Base-by-base conservation (phyloP, 768 basidiomycete genomes). In the Atractiella rhizophila region DNA sequence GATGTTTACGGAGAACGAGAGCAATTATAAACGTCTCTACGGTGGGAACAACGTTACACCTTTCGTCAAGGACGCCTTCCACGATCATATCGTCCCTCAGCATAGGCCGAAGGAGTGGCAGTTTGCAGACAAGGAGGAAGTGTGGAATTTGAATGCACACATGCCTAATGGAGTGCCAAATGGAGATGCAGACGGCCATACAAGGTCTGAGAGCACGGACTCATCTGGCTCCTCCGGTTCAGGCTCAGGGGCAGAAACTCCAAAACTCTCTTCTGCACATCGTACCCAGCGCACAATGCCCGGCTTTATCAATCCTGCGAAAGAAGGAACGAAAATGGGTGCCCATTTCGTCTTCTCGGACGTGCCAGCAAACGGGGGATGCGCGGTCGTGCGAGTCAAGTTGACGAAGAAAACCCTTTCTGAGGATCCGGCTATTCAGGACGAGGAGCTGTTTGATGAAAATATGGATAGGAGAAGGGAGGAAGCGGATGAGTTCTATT, bases 401-500 rank as follows among this genome's bases (percentile, higher is more conserved):
- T 65, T 98, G 47, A 94, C 88, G 0, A 75, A 79, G 4, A 62
- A 64, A 28, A 67, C 71, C 4, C 64, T 74, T 11, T 68, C 73
- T n/a, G 70, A 72, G 50, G 79, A 94, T 56, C 60, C 66, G n/a
- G 71, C 69, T 41, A 62, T 88, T 42, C 70, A 76, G 42, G 86
- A 96, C 50, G 91, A 98, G 54, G 71, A 71, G 31, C 51, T 71
- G 10, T 98, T 96, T 51, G 91, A 98, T 49, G 76, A 75, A 48
- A 67, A 67, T 27, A 66, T 98, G 20, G 88, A 96, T 51, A 82
- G 85, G 56, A 67, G 91, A 33, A 66, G 86, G 37, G 68, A 75
- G 48, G 91, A 98, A 57, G 82, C 85, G 5, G 82, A 96, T 56
- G 91, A 98, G 60, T 98, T 98, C 56, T 98, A 94, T 59, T 64